Conservation (phyloP, 257 asterid species). For the Cynanchum wilfordii region DNA sequence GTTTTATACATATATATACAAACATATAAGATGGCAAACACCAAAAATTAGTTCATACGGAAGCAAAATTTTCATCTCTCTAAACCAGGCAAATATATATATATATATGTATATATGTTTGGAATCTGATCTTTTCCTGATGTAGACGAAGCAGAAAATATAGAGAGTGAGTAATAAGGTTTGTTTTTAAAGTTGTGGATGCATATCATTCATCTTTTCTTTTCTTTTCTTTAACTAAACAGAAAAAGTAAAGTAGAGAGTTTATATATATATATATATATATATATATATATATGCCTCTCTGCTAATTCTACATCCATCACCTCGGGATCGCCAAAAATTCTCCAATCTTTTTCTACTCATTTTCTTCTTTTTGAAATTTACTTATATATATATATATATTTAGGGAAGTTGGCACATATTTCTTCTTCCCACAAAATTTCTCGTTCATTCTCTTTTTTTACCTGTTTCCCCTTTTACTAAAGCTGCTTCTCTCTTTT, state of each 20-base stretch:
- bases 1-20: too few relatives aligned
- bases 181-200: background rate
- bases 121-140: too few relatives aligned
- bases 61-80: too few relatives aligned
- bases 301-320: background rate
- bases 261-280: too few relatives aligned
- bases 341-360: background rate
- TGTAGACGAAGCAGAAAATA: too few relatives aligned
- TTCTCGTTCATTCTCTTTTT: background rate
- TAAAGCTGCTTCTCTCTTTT: constrained; percentile 22
- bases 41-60: too few relatives aligned
- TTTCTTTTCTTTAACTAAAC: constrained; percentile 2
- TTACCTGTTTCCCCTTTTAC: constrained; percentile 11
- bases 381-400: too few relatives aligned
- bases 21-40: too few relatives aligned
- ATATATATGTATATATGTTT: too few relatives aligned
- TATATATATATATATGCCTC: too few relatives aligned
- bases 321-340: constrained; percentile 24
- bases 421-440: background rate
- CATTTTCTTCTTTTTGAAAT: background rate
- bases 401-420: background rate
- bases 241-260: constrained; percentile 11
- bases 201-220: background rate
- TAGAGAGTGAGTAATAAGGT: too few relatives aligned
- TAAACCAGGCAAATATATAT: too few relatives aligned